These are phyloP conservation scores for Fusarium mangiferae DNA, from an alignment of 2,329 filamentous ascomycete genomes.

Conservation along the genomic window DNA sequence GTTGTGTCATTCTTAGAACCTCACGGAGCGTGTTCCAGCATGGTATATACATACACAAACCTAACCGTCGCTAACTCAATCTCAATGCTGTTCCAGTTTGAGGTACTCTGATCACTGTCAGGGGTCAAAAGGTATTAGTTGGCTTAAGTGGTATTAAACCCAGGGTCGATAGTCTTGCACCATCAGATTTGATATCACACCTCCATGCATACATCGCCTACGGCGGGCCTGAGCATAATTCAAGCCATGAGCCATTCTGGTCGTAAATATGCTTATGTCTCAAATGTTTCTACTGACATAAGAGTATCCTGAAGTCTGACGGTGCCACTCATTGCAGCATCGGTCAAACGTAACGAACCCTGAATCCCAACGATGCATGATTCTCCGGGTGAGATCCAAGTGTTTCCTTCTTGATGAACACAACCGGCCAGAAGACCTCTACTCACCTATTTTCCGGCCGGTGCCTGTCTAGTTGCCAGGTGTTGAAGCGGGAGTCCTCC, in stretches of 20 bases:
- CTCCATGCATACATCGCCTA: neutral
- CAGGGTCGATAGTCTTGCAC: neutral
- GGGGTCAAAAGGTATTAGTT: neutral
- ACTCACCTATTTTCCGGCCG: neutral
- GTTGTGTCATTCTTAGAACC: neutral
- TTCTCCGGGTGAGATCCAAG: neutral
- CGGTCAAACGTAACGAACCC: neutral
- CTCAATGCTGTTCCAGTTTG: neutral
- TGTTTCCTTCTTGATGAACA: neutral
- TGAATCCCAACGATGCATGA: neutral
- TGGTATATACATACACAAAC: no score
- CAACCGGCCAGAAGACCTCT: neutral
- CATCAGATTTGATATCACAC: neutral
- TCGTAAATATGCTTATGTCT: neutral
- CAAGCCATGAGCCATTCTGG: neutral
- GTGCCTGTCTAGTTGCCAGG: neutral
- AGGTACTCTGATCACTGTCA: neutral
- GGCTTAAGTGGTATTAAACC: neutral
- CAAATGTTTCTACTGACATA: neutral
- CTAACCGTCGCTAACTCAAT: neutral
- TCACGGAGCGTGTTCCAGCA: neutral
- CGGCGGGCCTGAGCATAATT: neutral
- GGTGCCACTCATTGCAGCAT: neutral
- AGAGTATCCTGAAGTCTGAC: neutral
- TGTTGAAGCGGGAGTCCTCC: constrained; percentile 20